Evolutionary conservation across 129 eudicot genomes (phyloP), one percentile per base, ranked within the genome.

Genomic region (Centaurea solstitialis): DNA sequence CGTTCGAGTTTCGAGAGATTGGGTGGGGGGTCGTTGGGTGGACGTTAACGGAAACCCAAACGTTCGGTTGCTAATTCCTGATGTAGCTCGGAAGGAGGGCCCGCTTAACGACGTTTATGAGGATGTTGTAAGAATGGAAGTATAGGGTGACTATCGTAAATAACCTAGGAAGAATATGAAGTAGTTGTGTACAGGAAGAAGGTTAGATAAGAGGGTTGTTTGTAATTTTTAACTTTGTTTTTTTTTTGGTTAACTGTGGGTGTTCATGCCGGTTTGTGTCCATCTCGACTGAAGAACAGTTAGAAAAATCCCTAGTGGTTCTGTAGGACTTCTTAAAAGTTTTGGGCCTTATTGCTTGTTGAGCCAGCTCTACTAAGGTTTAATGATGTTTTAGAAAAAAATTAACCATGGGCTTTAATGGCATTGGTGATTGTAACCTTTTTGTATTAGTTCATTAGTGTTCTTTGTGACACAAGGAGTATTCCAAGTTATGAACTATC

Each of bases 1-100:
- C 76, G 67, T 96, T 4, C 81, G 99, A 62, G 82, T 82, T 82
- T 96, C 99, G 50, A 88, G 87, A 82, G 99, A 96, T 80, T 96
- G 99, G 99, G 82, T 91, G 13, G 98, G 90, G 38, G 89, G 88
- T 75, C 84, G 67, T 80, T 96, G 99, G 99, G 89, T 96, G 20
- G 89, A 89, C 73, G 75, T 96, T 15, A 88, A 81, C 73, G 88
- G 61, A 91, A 89, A 41, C 87, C 89, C 11, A 39, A 85, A 57
- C 18, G 65, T 6, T 57, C 22, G 65, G 8, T 57, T n/a, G 65
- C 2, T 57, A n/a, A 57, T 57, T 17, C 18, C 65, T 0, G 22
- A 57, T 57, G 22, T n/a, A 17, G 65, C 22, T n/a, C 0, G 0
- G 9, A 17, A 57, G 65, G 65, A 5, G 22, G 65, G 65, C 22